These are phyloP conservation scores for Terana coerulea DNA, from an alignment of 768 basidiomycete genomes.

Conservation along the genomic window DNA sequence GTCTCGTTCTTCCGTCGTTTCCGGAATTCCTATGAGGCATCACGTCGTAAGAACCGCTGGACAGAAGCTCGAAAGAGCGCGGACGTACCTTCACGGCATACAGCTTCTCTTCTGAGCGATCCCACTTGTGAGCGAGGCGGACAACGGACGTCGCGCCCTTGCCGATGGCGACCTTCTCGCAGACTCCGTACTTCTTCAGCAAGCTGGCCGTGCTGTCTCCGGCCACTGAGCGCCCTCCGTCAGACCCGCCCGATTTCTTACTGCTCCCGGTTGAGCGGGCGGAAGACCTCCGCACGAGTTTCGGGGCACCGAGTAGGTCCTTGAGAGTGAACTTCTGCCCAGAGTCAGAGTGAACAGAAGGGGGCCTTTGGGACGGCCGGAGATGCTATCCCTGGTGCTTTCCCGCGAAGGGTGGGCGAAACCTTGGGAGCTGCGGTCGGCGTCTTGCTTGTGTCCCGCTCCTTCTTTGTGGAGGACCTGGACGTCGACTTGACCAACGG, in stretches of 20 bases:
- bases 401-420: constrained; percentile 22
- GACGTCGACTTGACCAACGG: constrained; percentile 13
- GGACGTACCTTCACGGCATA: constrained; percentile 91
- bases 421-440: constrained; percentile 21
- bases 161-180: constrained; percentile 94
- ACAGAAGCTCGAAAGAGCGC: not conserved
- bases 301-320: constrained; percentile 76
- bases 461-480: constrained; percentile 11
- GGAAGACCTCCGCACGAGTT: constrained; percentile 67
- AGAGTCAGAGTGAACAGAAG: constrained; percentile 38
- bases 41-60: not conserved
- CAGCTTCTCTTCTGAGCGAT: constrained; percentile 90
- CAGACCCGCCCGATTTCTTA: constrained; percentile 66
- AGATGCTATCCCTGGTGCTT: constrained; percentile 4
- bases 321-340: constrained; percentile 82
- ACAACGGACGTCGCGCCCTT: constrained; percentile 99
- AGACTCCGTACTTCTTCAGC: constrained; percentile 93
- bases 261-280: constrained; percentile 64
- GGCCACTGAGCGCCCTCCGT: constrained; percentile 37
- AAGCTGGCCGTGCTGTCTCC: constrained; percentile 51
- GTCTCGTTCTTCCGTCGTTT: constrained; percentile 97
- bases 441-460: constrained; percentile 16
- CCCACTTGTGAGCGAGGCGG: constrained; percentile 97
- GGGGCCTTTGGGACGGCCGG: constrained; percentile 30
- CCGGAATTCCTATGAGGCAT: constrained; percentile 80